Evolutionary conservation across 2,329 filamentous ascomycete genomes (phyloP).

Genomic region (Fusarium xyrophilum): DNA sequence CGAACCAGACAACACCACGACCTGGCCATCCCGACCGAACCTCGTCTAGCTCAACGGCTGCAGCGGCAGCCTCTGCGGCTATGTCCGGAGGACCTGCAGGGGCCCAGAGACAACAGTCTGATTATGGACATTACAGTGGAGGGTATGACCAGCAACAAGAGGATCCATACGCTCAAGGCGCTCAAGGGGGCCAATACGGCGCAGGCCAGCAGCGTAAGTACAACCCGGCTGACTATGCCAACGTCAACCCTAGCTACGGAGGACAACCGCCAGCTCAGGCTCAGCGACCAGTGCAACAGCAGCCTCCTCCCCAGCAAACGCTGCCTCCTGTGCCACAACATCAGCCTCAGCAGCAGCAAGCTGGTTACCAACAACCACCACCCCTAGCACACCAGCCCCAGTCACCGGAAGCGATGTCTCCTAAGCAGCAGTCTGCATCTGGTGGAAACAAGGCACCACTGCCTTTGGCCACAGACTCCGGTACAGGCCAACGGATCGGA

Average conservation of each 20-base stretch:
- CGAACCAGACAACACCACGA: conserved; percentile 60
- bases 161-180: conserved; percentile 47
- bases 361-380: conserved; percentile 48
- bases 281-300: conserved; percentile 43
- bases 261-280: conserved; percentile 43
- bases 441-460: conserved; percentile 61
- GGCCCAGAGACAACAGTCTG: conserved; percentile 46
- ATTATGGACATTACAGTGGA: conserved; percentile 47
- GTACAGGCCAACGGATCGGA: conserved; percentile 85
- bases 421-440: conserved; percentile 42
- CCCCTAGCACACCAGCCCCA: conserved; percentile 50
- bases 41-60: conserved; percentile 62
- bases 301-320: conserved; percentile 49
- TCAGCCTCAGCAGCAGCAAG: conserved; percentile 45
- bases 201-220: conserved; percentile 67
- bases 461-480: conserved; percentile 73
- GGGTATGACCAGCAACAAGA: conserved; percentile 46
- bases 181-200: conserved; percentile 45
- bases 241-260: conserved; percentile 58
- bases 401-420: conserved; percentile 47
- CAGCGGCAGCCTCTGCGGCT: conserved; percentile 63
- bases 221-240: conserved; percentile 79
- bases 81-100: conserved; percentile 59
- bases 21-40: conserved; percentile 60
- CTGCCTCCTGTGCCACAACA: conserved; percentile 42